Evolutionary conservation across 169 alveolate genomes (phyloP).

Genomic region (Plasmodium vinckei): DNA sequence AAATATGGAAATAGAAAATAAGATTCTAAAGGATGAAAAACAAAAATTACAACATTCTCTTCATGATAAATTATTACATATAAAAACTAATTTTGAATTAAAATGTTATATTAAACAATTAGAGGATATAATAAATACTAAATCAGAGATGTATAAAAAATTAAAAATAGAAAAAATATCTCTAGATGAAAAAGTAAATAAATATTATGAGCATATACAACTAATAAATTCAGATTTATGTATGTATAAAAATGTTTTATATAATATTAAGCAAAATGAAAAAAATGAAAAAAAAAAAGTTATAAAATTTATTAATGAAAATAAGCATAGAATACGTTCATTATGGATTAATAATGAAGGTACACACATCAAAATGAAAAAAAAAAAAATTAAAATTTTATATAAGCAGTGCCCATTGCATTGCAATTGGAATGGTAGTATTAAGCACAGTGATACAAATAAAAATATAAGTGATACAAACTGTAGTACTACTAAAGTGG

Average conservation of each 20-base stretch:
- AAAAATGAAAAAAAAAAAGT: background rate
- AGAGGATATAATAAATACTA: background rate
- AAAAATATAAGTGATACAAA: too few relatives aligned
- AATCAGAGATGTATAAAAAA: background rate
- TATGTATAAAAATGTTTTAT: background rate
- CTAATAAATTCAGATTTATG: constrained; percentile 7
- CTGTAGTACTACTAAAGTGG: too few relatives aligned
- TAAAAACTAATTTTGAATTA: constrained; percentile 39
- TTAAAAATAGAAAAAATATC: constrained; percentile 11
- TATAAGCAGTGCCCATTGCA: too few relatives aligned
- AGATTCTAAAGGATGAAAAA: constrained; percentile 21
- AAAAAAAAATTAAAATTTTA: too few relatives aligned
- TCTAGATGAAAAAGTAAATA: background rate
- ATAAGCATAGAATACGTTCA: too few relatives aligned
- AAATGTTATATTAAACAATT: constrained; percentile 16
- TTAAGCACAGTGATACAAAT: too few relatives aligned
- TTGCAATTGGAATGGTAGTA: too few relatives aligned
- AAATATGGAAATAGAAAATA: constrained; percentile 26
- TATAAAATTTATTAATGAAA: background rate
- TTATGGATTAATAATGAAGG: too few relatives aligned
- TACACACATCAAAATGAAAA: too few relatives aligned
- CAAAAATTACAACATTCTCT: background rate
- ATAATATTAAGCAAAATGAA: constrained; percentile 1
- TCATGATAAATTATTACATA: constrained; percentile 8
- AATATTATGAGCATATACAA: constrained; percentile 19